A percentile compares a stretch with the other conserved stretches of the same genome.
phyloP scores from a whole-genome alignment of 1,284 basidiomycete genomes.

The Tilletia walkeri region DNA sequence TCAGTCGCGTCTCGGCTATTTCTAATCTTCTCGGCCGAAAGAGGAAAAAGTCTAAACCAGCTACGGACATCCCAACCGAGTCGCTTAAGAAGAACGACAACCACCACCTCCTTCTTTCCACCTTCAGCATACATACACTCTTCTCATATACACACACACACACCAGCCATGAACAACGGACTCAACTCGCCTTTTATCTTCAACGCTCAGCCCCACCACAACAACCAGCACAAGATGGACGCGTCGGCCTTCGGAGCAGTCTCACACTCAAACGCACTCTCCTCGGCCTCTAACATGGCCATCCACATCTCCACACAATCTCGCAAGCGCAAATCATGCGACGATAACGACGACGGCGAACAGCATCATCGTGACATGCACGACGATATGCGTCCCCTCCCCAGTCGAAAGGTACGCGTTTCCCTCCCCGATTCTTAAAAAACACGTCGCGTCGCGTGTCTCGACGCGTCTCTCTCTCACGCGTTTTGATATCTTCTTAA shows the following conservation, averaged over 20 bases:
- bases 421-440: too few species aligned
- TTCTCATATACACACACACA: background rate
- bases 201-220: background rate
- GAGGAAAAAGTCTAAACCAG: too few species aligned
- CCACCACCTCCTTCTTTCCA: too few species aligned
- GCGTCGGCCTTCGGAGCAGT: background rate
- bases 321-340: background rate
- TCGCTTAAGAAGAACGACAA: too few species aligned
- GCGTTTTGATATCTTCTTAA: background rate
- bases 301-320: constrained; percentile 5
- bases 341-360: background rate
- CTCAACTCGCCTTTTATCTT: background rate
- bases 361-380: background rate
- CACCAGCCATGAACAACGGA: background rate
- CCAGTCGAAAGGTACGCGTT: background rate
- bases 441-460: background rate
- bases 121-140: constrained; percentile 5
- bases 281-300: background rate
- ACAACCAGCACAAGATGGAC: background rate
- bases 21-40: too few species aligned
- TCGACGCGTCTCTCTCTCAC: background rate
- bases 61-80: too few species aligned
- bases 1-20: too few species aligned
- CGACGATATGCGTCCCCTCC: background rate
- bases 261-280: constrained; percentile 2